These are phyloP conservation scores for Fusarium sp. DNA, from an alignment of 2,329 filamentous ascomycete species.

Conservation along the genomic window DNA sequence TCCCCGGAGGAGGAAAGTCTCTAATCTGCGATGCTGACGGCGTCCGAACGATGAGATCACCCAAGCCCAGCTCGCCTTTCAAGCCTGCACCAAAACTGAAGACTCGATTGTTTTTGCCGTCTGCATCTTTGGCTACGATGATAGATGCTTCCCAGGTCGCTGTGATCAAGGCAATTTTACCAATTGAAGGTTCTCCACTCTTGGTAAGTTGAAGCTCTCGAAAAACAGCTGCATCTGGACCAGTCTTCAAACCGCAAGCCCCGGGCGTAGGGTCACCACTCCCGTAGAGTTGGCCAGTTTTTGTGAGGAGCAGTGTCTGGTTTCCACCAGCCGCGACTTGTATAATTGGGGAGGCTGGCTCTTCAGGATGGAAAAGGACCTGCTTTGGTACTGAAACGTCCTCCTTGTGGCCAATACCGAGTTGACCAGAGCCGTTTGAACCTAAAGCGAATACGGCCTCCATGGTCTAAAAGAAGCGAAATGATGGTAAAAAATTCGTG, in stretches of 20 bases:
- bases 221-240: conserved; percentile 55
- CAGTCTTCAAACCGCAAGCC: conserved; percentile 63
- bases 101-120: conserved; percentile 62
- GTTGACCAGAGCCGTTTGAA: conserved; percentile 82
- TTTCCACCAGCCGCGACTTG: conserved; percentile 79
- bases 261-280: conserved; percentile 71
- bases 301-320: conserved; percentile 81
- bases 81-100: conserved; percentile 75
- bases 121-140: conserved; percentile 64
- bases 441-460: conserved; percentile 75
- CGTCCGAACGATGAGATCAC: conserved; percentile 64
- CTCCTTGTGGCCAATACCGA: conserved; percentile 78
- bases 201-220: conserved; percentile 55
- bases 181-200: conserved; percentile 48
- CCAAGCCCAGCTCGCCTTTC: conserved; percentile 80
- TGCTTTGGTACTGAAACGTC: conserved; percentile 76
- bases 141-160: conserved; percentile 85
- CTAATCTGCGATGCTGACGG: conserved; percentile 64
- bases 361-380: conserved; percentile 66
- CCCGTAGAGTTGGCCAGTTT: conserved; percentile 70
- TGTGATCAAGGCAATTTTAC: conserved; percentile 62
- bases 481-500: conserved; percentile 15
- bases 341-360: conserved; percentile 54
- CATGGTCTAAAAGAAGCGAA: conserved; percentile 51
- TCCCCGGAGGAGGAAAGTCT: conserved; percentile 73